Evolutionary conservation across 2,329 filamentous ascomycete genomes (phyloP), one percentile per base, ranked within the genome.

Genomic region (Herpotrichia juniperi): DNA sequence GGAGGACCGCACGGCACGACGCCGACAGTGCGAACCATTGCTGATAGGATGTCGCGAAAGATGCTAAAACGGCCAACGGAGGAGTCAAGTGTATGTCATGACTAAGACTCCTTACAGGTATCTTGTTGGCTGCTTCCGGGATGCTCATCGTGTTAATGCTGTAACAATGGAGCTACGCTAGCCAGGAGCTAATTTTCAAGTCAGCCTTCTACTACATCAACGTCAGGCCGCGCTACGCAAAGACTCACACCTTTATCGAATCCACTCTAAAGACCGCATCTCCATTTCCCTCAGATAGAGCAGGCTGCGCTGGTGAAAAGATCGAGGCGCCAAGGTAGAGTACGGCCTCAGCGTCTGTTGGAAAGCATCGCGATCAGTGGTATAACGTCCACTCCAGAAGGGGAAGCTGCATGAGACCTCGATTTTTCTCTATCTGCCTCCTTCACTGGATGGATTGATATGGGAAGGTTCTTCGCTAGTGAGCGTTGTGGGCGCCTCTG

Each of bases 101-200:
- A 40, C 37, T 40, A 40, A 40, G 22, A 7, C 21, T 25, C 21
- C 37, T 40, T 40, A 40, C 12, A 25, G 21, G 34, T n/a, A 21
- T 40, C 37, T 40, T 40, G 37, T 24, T 40, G 19, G 19, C 21
- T 21, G 22, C 12, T 40, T n/a, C 37, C 5, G 21, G 37, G 37
- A 8, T 16, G n/a, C n/a, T 34, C 6, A 34, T 40, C 19, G 37
- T 40, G 21, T 21, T 40, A 40, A 40, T 7, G 37, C 19, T 9
- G 19, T 40, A 40, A 40, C 19, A 14, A 40, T 40, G 19, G 4
- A n/a, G 34, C 4, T 40, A 16, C 37, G 37, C 37, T 40, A 40
- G 37, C 19, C 37, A 40, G 37, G 37, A 21, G 37, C 37, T 40
- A 40, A 37, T 40, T 40, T 40, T 40, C 37, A 40, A 40, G 37